These are phyloP conservation scores for Falciphora oryzae DNA, from an alignment of 2,329 filamentous ascomycete species.

Conservation along the genomic window DNA sequence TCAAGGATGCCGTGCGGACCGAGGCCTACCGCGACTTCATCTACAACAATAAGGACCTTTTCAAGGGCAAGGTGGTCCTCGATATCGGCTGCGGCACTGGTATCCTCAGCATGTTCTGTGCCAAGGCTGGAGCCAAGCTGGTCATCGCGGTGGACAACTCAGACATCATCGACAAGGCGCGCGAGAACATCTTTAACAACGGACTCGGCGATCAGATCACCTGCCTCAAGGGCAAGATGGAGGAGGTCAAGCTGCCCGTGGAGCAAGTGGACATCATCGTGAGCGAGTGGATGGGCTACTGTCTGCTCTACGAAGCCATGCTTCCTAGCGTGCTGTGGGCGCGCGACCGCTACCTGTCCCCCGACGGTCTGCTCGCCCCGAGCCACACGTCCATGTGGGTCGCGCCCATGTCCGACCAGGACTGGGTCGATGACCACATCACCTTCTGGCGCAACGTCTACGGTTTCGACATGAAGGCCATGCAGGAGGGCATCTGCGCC, in stretches of 20 bases:
- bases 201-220: constrained; percentile 68
- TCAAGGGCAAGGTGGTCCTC: constrained; percentile 78
- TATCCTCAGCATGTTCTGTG: constrained; percentile 92
- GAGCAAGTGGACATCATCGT: constrained; percentile 88
- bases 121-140: constrained; percentile 76
- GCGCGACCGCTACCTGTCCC: constrained; percentile 76
- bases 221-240: constrained; percentile 77
- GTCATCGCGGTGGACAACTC: constrained; percentile 93
- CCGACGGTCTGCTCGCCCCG: constrained; percentile 77
- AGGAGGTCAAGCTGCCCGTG: constrained; percentile 75
- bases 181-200: constrained; percentile 79
- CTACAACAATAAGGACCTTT: constrained; percentile 83
- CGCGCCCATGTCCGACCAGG: constrained; percentile 71
- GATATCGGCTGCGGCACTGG: constrained; percentile 83
- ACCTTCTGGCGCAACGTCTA: constrained; percentile 90
- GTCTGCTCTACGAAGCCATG: constrained; percentile 91
- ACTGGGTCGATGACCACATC: constrained; percentile 72
- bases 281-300: constrained; percentile 98
- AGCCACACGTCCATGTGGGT: constrained; percentile 79
- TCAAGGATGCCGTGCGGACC: constrained; percentile 83
- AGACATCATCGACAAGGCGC: constrained; percentile 80
- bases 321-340: constrained; percentile 87
- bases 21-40: constrained; percentile 94
- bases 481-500: constrained; percentile 76
- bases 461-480: constrained; percentile 88